Evolutionary conservation across 495 filamentous ascomycete species (phyloP), one percentile per base, ranked within the genome.

Genomic region (Bacidia rubella): DNA sequence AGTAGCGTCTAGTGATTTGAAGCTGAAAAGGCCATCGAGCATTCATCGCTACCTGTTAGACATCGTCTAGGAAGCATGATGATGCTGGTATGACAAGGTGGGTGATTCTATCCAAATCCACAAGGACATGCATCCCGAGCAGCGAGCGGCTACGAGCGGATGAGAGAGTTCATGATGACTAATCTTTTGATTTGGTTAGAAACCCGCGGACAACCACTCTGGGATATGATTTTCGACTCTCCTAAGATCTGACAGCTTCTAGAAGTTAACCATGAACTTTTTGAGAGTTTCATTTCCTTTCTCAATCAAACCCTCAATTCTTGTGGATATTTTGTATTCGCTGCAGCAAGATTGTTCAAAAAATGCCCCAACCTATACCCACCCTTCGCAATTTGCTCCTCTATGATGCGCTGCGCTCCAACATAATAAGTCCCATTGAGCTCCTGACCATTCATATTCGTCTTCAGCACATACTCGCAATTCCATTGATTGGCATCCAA

Each of bases 341-440:
- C 54, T 11, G 51, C 48, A 11, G 51, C 54, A 3, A 59, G 29
- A 29, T 23, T 42, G 56, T 82, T 78, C 51, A 83, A 60, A 78
- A 72, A 83, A 21, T 72, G 71, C 7, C 75, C 80, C 48, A 86
- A 62, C 21, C 85, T 75, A 57, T 81, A 88, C 11, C 85, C 85
- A 7, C 79, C 85, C 61, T 79, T 82, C 2, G 84, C 86, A 59
- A 95, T 74, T 65, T 86, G 78, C 56, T 78, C 55, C 68, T 90
- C 79, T 39, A 92, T 71, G 43, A 83, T 74, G n/a, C 74, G 75
- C 17, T 75, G 66, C 12, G 80, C 76, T n/a, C 68, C 69, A 42
- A 82, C 68, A 60, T 80, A 83, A 65, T 90, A 90, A 9, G 68
- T 66, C 0, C 72, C 73, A 48, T 71, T 71, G 19, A 87, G 63